phyloP scores from a whole-genome alignment of 2,329 filamentous ascomycete species.

The Pseudocercospora macadamiae region DNA sequence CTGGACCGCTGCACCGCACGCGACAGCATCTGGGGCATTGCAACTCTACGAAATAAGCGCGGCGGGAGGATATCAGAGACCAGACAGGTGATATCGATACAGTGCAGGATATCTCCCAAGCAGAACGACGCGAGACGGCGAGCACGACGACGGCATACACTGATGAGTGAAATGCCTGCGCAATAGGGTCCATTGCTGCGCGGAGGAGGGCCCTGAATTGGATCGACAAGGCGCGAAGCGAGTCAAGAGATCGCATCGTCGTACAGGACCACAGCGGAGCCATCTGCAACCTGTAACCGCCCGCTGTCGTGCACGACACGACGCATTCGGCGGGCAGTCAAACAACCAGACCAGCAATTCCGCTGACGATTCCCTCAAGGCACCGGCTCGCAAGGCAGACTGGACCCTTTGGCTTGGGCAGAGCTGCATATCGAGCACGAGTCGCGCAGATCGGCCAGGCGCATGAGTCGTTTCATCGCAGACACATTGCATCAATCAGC shows the following conservation, averaged over 20 bases:
- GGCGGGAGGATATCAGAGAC: too few relatives aligned
- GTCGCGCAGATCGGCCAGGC: conserved; percentile 2
- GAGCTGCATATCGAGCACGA: conserved; percentile 15
- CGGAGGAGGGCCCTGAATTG: not conserved
- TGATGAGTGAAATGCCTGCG: conserved; percentile 11
- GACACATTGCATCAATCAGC: not conserved
- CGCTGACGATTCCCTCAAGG: too few relatives aligned
- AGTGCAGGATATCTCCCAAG: too few relatives aligned
- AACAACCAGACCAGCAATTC: not conserved
- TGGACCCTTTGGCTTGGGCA: conserved; percentile 12
- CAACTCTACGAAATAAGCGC: not conserved
- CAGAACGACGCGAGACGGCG: not conserved
- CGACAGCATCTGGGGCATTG: not conserved
- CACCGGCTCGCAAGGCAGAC: too few relatives aligned
- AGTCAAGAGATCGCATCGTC: not conserved
- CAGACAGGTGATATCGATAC: too few relatives aligned
- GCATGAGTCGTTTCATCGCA: conserved; percentile 9
- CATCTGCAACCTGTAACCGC: not conserved
- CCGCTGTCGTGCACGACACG: conserved; percentile 13
- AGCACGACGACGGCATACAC: not conserved
- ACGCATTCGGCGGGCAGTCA: conserved; percentile 7
- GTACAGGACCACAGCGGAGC: not conserved
- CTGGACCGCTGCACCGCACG: conserved; percentile 5
- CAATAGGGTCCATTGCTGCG: not conserved
- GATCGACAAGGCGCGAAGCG: not conserved